Evolutionary conservation across 2,329 filamentous ascomycete species (phyloP).

Genomic region (Immersiporthe knoxdaviesiana): DNA sequence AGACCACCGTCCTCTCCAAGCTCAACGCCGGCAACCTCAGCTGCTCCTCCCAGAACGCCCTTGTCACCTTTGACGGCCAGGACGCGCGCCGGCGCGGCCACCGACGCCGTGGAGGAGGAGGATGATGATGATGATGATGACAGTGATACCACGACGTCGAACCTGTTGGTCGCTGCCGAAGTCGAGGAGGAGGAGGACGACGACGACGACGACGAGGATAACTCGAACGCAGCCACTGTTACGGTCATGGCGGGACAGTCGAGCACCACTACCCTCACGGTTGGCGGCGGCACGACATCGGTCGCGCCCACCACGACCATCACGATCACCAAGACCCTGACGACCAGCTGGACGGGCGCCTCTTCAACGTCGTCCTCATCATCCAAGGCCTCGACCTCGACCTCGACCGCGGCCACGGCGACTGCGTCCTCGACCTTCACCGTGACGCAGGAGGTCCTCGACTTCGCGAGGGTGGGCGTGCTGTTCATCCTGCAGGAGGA

Average conservation of each 20-base stretch:
- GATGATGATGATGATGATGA: no score
- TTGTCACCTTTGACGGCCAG: constrained; percentile 79
- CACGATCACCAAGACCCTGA: constrained; percentile 38
- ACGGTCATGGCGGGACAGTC: constrained; percentile 38
- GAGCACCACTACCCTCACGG: constrained; percentile 41
- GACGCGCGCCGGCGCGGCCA: constrained; percentile 41
- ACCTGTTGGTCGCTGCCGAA: constrained; percentile 30
- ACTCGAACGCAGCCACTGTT: constrained; percentile 38
- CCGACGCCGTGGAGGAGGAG: constrained; percentile 36
- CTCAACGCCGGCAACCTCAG: constrained; percentile 77
- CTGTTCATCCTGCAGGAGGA: constrained; percentile 64
- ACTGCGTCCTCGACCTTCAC: constrained; percentile 44
- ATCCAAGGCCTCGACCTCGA: constrained; percentile 32
- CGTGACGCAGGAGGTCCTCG: constrained; percentile 59
- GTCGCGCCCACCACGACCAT: constrained; percentile 32
- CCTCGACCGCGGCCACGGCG: constrained; percentile 31
- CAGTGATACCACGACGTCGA: constrained; percentile 24
- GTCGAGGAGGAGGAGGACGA: constrained; percentile 31
- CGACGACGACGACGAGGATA: constrained; percentile 28
- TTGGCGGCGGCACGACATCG: constrained; percentile 29
- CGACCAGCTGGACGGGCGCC: constrained; percentile 21
- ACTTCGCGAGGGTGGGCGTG: constrained; percentile 66
- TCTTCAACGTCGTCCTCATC: constrained; percentile 36
- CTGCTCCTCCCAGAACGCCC: constrained; percentile 82
- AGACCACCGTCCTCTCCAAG: constrained; percentile 70